Conservation (phyloP, 306 rosid species). For the Cicer cuneatum region DNA sequence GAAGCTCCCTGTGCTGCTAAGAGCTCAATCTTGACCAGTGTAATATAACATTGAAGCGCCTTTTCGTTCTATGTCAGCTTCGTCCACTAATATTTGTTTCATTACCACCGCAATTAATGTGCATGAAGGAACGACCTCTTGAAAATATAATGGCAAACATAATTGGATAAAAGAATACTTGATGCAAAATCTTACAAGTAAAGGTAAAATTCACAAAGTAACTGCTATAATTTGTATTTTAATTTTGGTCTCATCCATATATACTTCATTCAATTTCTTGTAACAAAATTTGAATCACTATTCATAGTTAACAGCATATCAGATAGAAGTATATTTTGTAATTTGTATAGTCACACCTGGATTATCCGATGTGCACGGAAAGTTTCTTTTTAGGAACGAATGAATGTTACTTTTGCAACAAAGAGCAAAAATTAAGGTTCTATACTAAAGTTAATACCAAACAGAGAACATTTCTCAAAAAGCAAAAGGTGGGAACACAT, state of each 20-base stretch:
- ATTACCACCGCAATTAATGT: slow-evolving; percentile 84
- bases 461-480: slow-evolving; percentile 19
- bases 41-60: slow-evolving; percentile 80
- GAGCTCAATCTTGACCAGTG: slow-evolving; percentile 69
- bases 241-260: slow-evolving; percentile 5
- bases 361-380: slow-evolving; percentile 59
- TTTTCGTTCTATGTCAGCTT: slow-evolving; percentile 73
- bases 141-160: slow-evolving; percentile 18
- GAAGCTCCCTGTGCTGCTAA: slow-evolving; percentile 90
- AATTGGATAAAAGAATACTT: slow-evolving; percentile 1
- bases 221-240: neutral
- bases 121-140: slow-evolving; percentile 64
- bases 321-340: slow-evolving; percentile 22
- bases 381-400: slow-evolving; percentile 72
- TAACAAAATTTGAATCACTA: neutral
- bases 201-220: slow-evolving; percentile 11
- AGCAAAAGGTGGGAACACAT: slow-evolving; percentile 26
- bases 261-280: neutral
- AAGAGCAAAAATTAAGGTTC: slow-evolving; percentile 31
- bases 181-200: neutral
- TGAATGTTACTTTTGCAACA: slow-evolving; percentile 57
- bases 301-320: slow-evolving; percentile 1
- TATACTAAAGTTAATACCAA: slow-evolving; percentile 9
- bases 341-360: neutral
- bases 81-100: slow-evolving; percentile 61